A percentile compares a stretch with the other conserved stretches of the same genome.
Evolutionary conservation across 75 land plant species (phyloP).

Genomic region (Larix kaempferi): DNA sequence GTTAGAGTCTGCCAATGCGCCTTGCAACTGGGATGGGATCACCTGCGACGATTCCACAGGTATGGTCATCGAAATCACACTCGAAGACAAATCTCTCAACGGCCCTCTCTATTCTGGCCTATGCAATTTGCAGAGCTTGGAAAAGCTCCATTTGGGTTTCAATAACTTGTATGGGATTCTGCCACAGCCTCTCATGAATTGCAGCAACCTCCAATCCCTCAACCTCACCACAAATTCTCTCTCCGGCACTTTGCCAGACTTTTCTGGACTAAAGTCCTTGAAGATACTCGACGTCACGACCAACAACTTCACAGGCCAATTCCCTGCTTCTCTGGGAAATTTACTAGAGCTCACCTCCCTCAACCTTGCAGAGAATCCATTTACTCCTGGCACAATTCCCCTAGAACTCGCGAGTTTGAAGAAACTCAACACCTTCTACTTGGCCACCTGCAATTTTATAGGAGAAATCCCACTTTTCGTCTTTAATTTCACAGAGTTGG

Average conservation of each 20-base stretch:
- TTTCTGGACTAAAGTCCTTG: slow-evolving; percentile 5
- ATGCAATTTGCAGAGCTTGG: slow-evolving; percentile 4
- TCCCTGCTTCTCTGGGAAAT: slow-evolving; percentile 23
- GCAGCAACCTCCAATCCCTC: slow-evolving; percentile 15
- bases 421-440: background rate
- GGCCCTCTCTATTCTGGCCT: slow-evolving; percentile 10
- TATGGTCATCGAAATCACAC: background rate
- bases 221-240: slow-evolving; percentile 17
- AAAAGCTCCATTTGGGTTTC: slow-evolving; percentile 19
- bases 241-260: slow-evolving; percentile 31
- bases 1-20: slow-evolving; percentile 34
- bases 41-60: background rate
- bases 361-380: slow-evolving; percentile 35
- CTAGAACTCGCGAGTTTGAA: background rate
- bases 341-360: slow-evolving; percentile 41
- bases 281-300: slow-evolving; percentile 13
- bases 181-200: slow-evolving; percentile 20
- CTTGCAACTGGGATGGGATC: background rate
- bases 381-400: slow-evolving; percentile 7
- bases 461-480: slow-evolving; percentile 9
- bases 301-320: slow-evolving; percentile 19
- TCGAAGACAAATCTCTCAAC: background rate
- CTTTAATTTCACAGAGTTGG: slow-evolving; percentile 15
- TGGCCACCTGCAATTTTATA: slow-evolving; percentile 10
- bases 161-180: slow-evolving; percentile 21